Evolutionary conservation across 192 early-diverging fungal species (phyloP), one percentile per base, ranked within the genome.

Genomic region (Podila clonocystis): DNA sequence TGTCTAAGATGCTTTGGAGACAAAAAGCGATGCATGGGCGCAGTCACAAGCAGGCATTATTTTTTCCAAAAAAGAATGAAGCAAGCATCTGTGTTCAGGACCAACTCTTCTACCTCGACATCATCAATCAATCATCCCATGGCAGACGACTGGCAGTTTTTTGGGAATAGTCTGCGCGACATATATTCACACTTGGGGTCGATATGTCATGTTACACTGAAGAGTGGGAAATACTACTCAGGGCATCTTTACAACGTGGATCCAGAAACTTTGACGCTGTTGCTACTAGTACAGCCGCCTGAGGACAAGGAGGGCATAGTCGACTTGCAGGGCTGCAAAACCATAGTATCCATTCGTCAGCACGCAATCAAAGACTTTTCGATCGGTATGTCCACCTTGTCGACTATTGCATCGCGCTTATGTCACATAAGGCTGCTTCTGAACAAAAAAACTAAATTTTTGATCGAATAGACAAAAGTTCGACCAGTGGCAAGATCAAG

Each of bases 181-280:
- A 63, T 78, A n/a, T 34, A 84, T 31, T 58, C 26, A 24, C 50
- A 45, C 4, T 62, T 84, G 5, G 83, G 83, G 0, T 48, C 41
- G 15, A 31, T 22, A 8, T 72, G 70, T 26, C 58, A 48, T 0
- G 71, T 67, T 20, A 84, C 64, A 41, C 58, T 84, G 41, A 19
- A 29, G 28, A 74, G 68, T 50, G 72, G 67, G 31, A 74, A 45
- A 48, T 33, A 30, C 15, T 74, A 74, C 24, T 30, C 63, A 24
- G 82, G 82, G n/a, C 50, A 67, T 24, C 62, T 84, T 9, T 84
- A 79, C 58, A 84, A 59, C 33, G 63, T 84, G 41, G 82, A 84
- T 62, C 82, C 82, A 34, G 72, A 78, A 5, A 79, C 82, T 50
- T 41, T 24, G 17, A 78, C 82, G 1, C 29, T 67, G 7, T 33